These are phyloP conservation scores for Dioscorea cayenensis DNA, from an alignment of 116 monocot genomes.

Conservation along the genomic window DNA sequence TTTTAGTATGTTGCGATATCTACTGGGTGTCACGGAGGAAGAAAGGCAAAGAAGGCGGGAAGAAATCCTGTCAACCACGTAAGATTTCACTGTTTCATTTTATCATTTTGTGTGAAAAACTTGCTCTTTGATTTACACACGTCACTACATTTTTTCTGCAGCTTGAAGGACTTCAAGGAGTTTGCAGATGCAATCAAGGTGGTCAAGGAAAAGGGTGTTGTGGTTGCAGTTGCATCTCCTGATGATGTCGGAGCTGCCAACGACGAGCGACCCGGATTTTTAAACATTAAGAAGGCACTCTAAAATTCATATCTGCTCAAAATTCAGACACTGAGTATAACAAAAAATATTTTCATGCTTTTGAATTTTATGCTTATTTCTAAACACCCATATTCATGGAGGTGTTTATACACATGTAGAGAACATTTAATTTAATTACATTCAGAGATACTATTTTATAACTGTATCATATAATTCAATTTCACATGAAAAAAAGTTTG, in stretches of 20 bases:
- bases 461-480: no score
- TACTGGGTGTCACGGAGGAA: conserved; percentile 80
- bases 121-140: neutral
- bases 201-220: conserved; percentile 74
- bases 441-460: no score
- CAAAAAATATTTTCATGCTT: no score
- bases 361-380: no score
- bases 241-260: conserved; percentile 74
- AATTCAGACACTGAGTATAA: neutral
- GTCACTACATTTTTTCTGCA: conserved; percentile 6
- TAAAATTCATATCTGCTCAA: conserved; percentile 20
- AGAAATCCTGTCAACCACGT: conserved; percentile 93
- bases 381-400: no score
- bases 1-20: conserved; percentile 65
- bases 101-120: neutral
- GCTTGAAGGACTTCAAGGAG: conserved; percentile 88
- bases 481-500: no score
- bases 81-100: neutral
- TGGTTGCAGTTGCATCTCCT: conserved; percentile 88
- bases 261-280: conserved; percentile 49
- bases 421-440: no score
- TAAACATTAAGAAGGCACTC: conserved; percentile 81
- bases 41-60: conserved; percentile 85
- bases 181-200: conserved; percentile 73
- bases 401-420: no score